Evolutionary conservation across 2,329 filamentous ascomycete genomes (phyloP).

Genomic region (Samsoniella hepiali): DNA sequence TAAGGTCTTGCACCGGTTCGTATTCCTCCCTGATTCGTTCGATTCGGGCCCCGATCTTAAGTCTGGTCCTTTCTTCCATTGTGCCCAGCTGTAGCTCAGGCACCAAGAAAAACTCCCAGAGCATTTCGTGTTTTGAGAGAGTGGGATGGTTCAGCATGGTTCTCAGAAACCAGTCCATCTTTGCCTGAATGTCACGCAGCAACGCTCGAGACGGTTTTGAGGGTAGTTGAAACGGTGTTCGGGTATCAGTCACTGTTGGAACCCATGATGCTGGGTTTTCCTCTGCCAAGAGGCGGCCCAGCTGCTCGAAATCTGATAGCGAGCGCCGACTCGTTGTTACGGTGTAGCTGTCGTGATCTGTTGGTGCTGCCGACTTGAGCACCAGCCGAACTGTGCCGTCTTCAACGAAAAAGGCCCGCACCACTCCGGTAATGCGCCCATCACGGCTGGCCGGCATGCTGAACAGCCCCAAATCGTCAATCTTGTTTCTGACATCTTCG

Average conservation of each 20-base stretch:
- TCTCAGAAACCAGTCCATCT: conserved; percentile 83
- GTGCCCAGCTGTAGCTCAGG: conserved; percentile 87
- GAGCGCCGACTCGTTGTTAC: conserved; percentile 92
- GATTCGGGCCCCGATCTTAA: conserved; percentile 77
- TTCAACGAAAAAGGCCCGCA: conserved; percentile 94
- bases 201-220: conserved; percentile 86
- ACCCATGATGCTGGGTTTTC: conserved; percentile 97
- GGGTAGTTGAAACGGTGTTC: conserved; percentile 89
- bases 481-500: conserved; percentile 92
- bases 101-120: conserved; percentile 98
- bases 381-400: conserved; percentile 91
- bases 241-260: conserved; percentile 70
- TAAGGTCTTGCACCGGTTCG: conserved; percentile 75
- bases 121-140: conserved; percentile 91
- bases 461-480: conserved; percentile 88
- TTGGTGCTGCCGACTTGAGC: conserved; percentile 87
- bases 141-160: conserved; percentile 85
- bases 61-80: conserved; percentile 82
- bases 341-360: conserved; percentile 77
- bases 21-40: conserved; percentile 90
- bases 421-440: conserved; percentile 84
- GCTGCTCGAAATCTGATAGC: conserved; percentile 83
- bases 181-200: conserved; percentile 80
- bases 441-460: conserved; percentile 69
- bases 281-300: conserved; percentile 75